Evolutionary conservation across 78 protist species (phyloP).

Genomic region (Paratrimastix pyriformis): DNA sequence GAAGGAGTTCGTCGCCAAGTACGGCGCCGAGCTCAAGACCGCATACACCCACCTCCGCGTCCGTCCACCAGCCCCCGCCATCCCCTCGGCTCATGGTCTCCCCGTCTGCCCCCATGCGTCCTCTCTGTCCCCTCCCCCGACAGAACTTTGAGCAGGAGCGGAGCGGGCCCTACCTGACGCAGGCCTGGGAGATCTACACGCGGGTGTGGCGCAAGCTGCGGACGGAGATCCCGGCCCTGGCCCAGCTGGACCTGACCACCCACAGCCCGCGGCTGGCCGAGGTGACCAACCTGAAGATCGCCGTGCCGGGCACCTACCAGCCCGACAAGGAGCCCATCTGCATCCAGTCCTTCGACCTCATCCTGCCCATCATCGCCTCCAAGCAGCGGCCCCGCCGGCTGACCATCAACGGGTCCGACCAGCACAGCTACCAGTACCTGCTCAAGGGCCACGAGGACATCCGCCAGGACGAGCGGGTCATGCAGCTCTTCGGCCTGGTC

Average conservation of each 20-base stretch:
- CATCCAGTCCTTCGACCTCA: slow-evolving; percentile 64
- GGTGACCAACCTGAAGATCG: slow-evolving; percentile 69
- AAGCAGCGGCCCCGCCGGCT: slow-evolving; percentile 96
- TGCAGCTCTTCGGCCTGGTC: slow-evolving; percentile 92
- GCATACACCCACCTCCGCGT: no score
- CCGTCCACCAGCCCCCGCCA: no score
- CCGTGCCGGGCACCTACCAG: slow-evolving; percentile 88
- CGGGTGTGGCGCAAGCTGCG: no score
- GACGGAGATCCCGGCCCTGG: no score
- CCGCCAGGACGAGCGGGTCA: slow-evolving; percentile 59
- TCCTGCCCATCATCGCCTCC: slow-evolving; percentile 75
- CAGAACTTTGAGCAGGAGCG: no score
- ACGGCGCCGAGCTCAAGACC: no score
- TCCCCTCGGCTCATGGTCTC: no score
- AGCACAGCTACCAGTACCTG: slow-evolving; percentile 63
- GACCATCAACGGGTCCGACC: slow-evolving; percentile 72
- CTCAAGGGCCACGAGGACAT: slow-evolving; percentile 62
- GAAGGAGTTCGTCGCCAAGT: no score
- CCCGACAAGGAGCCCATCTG: slow-evolving; percentile 48
- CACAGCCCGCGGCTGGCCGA: slow-evolving; percentile 30
- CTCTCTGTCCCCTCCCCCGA: no score
- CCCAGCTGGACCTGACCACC: not conserved
- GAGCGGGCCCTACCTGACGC: no score
- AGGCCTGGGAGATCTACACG: no score
- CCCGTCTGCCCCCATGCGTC: no score